These are phyloP conservation scores for Xylaria multiplex DNA, from an alignment of 2,329 filamentous ascomycete species.

Conservation along the genomic window DNA sequence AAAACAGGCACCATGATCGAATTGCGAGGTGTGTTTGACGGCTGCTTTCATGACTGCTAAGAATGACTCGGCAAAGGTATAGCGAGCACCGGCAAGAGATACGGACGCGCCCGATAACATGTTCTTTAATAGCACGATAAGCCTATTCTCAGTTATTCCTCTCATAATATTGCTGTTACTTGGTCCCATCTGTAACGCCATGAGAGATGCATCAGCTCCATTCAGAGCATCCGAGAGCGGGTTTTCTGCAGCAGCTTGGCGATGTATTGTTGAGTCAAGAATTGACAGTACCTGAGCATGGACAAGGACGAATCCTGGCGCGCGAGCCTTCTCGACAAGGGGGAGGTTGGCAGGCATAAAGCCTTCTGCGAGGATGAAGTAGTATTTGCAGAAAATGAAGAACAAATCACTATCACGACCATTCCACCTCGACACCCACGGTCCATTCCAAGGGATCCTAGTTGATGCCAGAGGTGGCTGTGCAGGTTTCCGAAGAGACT, in stretches of 20 bases:
- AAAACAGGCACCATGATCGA: slow-evolving; percentile 85
- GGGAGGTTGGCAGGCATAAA: slow-evolving; percentile 69
- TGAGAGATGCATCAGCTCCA: slow-evolving; percentile 72
- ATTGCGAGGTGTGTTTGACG: slow-evolving; percentile 79
- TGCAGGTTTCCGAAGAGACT: slow-evolving; percentile 72
- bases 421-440: slow-evolving; percentile 86
- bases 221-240: slow-evolving; percentile 58
- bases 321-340: slow-evolving; percentile 66
- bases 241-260: slow-evolving; percentile 67
- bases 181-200: slow-evolving; percentile 70
- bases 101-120: slow-evolving; percentile 67
- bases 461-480: slow-evolving; percentile 73
- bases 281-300: slow-evolving; percentile 84
- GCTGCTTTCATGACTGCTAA: slow-evolving; percentile 77
- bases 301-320: slow-evolving; percentile 81
- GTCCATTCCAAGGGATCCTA: slow-evolving; percentile 84
- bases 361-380: slow-evolving; percentile 80
- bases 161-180: slow-evolving; percentile 72
- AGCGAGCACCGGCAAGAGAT: slow-evolving; percentile 59
- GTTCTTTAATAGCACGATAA: slow-evolving; percentile 84
- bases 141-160: slow-evolving; percentile 87
- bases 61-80: slow-evolving; percentile 81
- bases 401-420: slow-evolving; percentile 89
- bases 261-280: slow-evolving; percentile 84
- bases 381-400: slow-evolving; percentile 91